phyloP scores from a whole-genome alignment of 202 grass and related monocot genomes.

The Zoysia matrella region DNA sequence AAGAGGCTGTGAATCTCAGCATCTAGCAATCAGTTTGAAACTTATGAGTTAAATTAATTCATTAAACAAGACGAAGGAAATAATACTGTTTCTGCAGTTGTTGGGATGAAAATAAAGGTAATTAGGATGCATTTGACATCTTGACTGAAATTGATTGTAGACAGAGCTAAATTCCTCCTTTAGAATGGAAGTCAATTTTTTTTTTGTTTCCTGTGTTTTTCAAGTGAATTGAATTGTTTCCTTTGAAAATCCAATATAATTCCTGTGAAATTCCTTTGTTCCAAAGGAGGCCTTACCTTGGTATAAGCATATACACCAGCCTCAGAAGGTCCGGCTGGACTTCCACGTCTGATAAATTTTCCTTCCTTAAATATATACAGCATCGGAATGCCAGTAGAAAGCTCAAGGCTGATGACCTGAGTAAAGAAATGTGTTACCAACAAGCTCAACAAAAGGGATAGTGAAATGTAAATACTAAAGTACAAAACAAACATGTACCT shows the following conservation, averaged over 20 bases:
- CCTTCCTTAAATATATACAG: constrained; percentile 97
- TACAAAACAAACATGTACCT: constrained; percentile 59
- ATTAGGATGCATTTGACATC: not conserved
- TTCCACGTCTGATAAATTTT: constrained; percentile 89
- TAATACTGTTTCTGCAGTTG: not conserved
- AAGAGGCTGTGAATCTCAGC: no score
- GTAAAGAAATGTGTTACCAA: constrained; percentile 13
- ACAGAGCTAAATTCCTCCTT: not conserved
- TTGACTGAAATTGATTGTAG: constrained; percentile 1
- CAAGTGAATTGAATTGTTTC: not conserved
- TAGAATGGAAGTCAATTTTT: not conserved
- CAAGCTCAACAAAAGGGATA: constrained; percentile 15
- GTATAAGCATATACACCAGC: constrained; percentile 97
- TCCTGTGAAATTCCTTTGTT: no score
- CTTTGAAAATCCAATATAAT: not conserved
- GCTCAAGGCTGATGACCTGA: constrained; percentile 82
- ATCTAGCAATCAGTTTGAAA: no score
- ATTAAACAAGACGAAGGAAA: no score
- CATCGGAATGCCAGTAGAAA: constrained; percentile 97
- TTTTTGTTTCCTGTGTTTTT: not conserved
- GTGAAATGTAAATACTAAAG: constrained; percentile 6
- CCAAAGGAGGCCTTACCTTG: constrained; percentile 57
- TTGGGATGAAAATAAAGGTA: not conserved
- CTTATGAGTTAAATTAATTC: no score
- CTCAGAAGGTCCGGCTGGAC: constrained; percentile 79